Evolutionary conservation across 2,329 filamentous ascomycete genomes (phyloP).

Genomic region (Microdochium nivale): DNA sequence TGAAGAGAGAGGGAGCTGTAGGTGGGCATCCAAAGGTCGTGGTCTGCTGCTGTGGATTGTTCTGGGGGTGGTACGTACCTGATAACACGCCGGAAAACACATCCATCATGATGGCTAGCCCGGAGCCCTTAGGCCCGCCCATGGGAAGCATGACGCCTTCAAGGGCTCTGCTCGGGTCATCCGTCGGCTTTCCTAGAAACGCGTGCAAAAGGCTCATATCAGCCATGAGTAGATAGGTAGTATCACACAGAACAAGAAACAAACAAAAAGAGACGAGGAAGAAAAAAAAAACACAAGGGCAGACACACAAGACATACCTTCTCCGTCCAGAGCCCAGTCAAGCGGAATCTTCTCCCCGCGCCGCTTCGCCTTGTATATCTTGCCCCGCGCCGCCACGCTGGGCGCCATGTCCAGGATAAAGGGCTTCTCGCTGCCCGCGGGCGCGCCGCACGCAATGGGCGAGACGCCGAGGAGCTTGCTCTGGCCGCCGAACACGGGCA

Average conservation of each 20-base stretch:
- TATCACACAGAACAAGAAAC: background rate
- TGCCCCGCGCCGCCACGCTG: constrained; percentile 60
- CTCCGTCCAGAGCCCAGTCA: constrained; percentile 67
- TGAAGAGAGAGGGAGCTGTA: too few species aligned
- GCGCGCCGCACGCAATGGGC: constrained; percentile 69
- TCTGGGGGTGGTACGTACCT: too few species aligned
- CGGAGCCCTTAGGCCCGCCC: constrained; percentile 77
- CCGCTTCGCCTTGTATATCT: constrained; percentile 62
- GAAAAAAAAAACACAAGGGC: background rate
- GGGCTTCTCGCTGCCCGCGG: constrained; percentile 44
- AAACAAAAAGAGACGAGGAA: background rate
- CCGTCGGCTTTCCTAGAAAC: constrained; percentile 42
- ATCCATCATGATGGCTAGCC: constrained; percentile 77
- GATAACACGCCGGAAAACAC: constrained; percentile 75
- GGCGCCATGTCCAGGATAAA: constrained; percentile 76
- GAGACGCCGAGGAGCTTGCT: constrained; percentile 65
- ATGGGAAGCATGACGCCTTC: constrained; percentile 78
- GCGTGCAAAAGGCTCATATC: background rate
- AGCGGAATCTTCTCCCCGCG: constrained; percentile 60
- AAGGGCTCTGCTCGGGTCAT: constrained; percentile 63
- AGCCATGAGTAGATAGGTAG: too few species aligned
- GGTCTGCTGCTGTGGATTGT: too few species aligned
- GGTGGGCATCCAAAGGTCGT: too few species aligned
- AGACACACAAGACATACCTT: constrained; percentile 27
- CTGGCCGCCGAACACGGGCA: constrained; percentile 63